A percentile compares a stretch with the other conserved stretches of the same genome.
phyloP scores from a whole-genome alignment of 2,329 filamentous ascomycete genomes.

The Botryotinia globosa region DNA sequence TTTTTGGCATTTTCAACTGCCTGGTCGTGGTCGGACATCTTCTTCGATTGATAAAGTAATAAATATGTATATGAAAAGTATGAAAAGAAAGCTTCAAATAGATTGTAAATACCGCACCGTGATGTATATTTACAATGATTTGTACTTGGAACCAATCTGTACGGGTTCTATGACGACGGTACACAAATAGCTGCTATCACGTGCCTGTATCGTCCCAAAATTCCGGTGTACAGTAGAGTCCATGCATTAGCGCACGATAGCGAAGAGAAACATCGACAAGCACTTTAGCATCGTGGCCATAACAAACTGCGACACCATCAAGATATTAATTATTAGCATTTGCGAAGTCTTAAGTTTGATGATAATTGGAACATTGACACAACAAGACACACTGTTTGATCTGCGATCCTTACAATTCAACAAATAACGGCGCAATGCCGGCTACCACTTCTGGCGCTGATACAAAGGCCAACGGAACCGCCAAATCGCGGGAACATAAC shows the following conservation, averaged over 20 bases:
- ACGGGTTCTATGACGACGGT: conserved; percentile 1
- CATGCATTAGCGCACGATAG: conserved; percentile 20
- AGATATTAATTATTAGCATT: not conserved
- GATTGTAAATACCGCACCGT: not conserved
- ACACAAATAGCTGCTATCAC: not conserved
- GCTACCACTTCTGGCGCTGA: conserved; percentile 46
- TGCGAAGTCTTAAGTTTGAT: not conserved
- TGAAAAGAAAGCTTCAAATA: not conserved
- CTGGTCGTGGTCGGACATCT: conserved; percentile 31
- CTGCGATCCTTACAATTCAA: not conserved
- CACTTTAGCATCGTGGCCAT: conserved; percentile 24
- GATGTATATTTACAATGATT: not conserved
- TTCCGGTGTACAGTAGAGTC: not conserved
- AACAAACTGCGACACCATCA: conserved; percentile 17
- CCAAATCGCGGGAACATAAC: conserved; percentile 49
- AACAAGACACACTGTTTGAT: not conserved
- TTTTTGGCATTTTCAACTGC: conserved; percentile 38
- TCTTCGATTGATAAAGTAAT: not conserved
- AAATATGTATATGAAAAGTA: not conserved
- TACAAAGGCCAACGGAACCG: conserved; percentile 38
- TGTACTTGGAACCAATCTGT: not conserved
- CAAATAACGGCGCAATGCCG: conserved; percentile 33
- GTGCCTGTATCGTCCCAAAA: not conserved
- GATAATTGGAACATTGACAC: not conserved
- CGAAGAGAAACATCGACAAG: conserved; percentile 13